Conservation (phyloP, 257 asterid species). For the Solanum habrochaites region DNA sequence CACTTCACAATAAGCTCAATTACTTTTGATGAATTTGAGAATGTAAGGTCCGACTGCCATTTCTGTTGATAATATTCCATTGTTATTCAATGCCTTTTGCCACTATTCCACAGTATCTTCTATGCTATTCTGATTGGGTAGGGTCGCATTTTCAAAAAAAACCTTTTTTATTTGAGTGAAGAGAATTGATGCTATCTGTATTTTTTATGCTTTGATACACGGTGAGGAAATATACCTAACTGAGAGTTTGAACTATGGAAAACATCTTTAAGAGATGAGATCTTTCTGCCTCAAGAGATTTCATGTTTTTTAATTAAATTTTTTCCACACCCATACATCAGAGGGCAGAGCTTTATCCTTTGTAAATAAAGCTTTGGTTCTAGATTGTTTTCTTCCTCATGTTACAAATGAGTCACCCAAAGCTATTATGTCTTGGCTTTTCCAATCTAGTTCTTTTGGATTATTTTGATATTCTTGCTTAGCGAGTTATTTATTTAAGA, state of each 20-base stretch:
- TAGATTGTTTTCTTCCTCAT: not conserved
- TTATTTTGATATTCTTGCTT: not conserved
- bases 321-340: not conserved
- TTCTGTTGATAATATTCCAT: slow-evolving; percentile 9
- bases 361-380: not conserved
- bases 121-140: not conserved
- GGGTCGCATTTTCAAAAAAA: no score
- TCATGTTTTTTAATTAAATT: not conserved
- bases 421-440: not conserved
- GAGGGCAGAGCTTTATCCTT: not conserved
- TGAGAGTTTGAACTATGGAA: not conserved
- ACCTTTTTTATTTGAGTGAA: no score
- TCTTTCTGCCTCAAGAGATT: not conserved
- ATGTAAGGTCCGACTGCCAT: slow-evolving; percentile 64
- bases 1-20: slow-evolving; percentile 90
- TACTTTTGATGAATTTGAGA: slow-evolving; percentile 98
- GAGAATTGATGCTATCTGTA: not conserved
- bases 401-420: not conserved
- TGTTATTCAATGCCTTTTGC: not conserved
- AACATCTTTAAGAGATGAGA: not conserved
- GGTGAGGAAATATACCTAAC: not conserved
- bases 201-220: not conserved
- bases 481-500: not conserved
- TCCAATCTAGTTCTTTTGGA: not conserved
- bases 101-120: not conserved